phyloP scores from a whole-genome alignment of 495 filamentous ascomycete species.

The Tuber umbilicatum region DNA sequence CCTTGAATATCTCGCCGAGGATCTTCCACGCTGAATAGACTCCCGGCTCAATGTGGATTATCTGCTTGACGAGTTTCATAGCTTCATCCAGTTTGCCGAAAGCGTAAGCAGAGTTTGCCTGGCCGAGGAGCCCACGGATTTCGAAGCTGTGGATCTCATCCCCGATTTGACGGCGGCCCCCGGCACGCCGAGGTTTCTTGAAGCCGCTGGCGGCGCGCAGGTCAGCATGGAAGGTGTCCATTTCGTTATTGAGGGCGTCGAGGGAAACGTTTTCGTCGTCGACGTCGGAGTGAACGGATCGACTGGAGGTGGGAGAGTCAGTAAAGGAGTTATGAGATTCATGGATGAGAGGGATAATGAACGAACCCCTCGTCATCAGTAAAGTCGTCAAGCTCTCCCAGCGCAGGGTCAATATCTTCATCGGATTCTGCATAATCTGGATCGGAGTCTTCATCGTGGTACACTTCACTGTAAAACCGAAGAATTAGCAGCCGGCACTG shows the following conservation, averaged over 20 bases:
- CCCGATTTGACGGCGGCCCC: constrained; percentile 34
- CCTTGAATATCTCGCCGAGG: constrained; percentile 41
- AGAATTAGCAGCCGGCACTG: background rate
- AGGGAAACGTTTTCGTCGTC: constrained; percentile 34
- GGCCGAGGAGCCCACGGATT: constrained; percentile 37
- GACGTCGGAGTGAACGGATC: constrained; percentile 5
- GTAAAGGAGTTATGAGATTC: constrained; percentile 1
- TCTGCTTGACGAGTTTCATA: constrained; percentile 37
- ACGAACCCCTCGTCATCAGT: background rate
- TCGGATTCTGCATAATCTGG: constrained; percentile 52
- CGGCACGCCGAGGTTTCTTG: constrained; percentile 27
- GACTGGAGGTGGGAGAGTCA: background rate
- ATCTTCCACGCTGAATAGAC: constrained; percentile 42
- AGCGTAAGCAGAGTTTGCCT: constrained; percentile 38
- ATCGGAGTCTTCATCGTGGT: constrained; percentile 48
- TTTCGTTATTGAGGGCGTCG: constrained; percentile 39
- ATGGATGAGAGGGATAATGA: background rate
- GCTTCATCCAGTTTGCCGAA: constrained; percentile 36
- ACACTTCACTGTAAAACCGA: background rate
- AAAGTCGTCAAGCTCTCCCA: background rate
- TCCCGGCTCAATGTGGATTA: constrained; percentile 41
- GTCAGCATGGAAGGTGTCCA: constrained; percentile 40
- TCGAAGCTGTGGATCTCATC: constrained; percentile 41
- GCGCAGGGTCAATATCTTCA: constrained; percentile 46
- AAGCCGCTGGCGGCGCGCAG: constrained; percentile 40